Evolutionary conservation across 495 filamentous ascomycete species (phyloP), one percentile per base, ranked within the genome.

Genomic region (Penicillium mononematosum): DNA sequence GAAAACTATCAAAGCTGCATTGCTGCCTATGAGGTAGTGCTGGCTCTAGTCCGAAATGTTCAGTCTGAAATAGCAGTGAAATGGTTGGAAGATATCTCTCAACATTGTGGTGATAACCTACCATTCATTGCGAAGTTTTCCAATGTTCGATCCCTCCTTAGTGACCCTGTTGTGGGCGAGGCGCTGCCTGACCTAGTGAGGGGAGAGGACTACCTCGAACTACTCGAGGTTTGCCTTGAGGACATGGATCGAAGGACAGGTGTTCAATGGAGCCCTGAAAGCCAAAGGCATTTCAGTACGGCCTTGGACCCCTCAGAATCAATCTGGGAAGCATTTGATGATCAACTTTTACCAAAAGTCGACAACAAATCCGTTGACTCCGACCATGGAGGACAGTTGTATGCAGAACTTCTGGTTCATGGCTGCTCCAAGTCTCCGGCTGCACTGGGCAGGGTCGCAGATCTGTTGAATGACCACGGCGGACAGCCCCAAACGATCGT

Each of bases 391-490:
- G 45, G 57, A 16, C 69, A 71, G 25, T 56, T 78, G 27, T 57
- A 67, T 44, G 48, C 68, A 1, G 64, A 71, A 20, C 65, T 78
- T 12, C 31, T 57, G 31, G 57, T 58, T 8, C 59, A 62, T 41
- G 72, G 74, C n/a, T 69, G 64, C 41, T 75, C 74, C 14, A 70
- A 64, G 22, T 76, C 69, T 12, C 38, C 29, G 24, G 31, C 50
- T 3, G 61, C 72, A 16, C 59, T 75, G 12, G 58, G 58, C 5
- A 49, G 50, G 12, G 63, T 76, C 42, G 60, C 57, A 10, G 58
- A 71, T 12, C 34, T 70, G 24, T 59, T 78, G n/a, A 62, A 73
- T 51, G 70, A 78, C 9, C 53, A 66, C 31, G 71, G 72, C 39
- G 72, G 75, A 6, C 45, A 48, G 34, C 27, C 44, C 0, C 41